Conservation (phyloP, 306 rosid genomes). For the Phaseolus lunatus region DNA sequence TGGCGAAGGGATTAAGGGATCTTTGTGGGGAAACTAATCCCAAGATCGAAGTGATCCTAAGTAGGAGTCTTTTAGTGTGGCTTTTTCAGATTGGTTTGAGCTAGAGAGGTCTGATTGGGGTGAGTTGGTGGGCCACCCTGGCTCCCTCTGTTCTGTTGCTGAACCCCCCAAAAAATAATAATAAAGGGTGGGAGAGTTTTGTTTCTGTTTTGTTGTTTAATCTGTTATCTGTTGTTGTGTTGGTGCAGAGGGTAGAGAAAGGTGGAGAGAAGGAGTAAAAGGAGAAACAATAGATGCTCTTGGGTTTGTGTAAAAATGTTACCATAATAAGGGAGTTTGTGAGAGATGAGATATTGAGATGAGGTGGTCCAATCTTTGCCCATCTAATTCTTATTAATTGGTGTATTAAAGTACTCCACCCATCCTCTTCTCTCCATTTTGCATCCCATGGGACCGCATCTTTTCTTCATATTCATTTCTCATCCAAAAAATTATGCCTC, state of each 20-base stretch:
- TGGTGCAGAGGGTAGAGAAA: not conserved
- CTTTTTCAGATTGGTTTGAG: constrained; percentile 70
- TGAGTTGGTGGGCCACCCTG: constrained; percentile 41
- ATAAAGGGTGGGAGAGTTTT: constrained; percentile 28
- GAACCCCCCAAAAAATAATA: not conserved
- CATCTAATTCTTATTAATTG: constrained; percentile 76
- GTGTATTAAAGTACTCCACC: constrained; percentile 69
- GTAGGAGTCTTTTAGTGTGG: constrained; percentile 73
- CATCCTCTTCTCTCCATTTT: constrained; percentile 49
- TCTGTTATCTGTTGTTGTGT: constrained; percentile 10
- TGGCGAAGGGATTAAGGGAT: constrained; percentile 15
- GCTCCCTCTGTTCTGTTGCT: not conserved
- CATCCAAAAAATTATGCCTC: constrained; percentile 31
- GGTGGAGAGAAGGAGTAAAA: not conserved
- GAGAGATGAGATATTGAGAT: constrained; percentile 51
- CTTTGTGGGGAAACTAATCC: constrained; percentile 59
- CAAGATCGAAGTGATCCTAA: constrained; percentile 54
- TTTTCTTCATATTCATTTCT: constrained; percentile 40
- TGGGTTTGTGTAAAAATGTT: constrained; percentile 54
- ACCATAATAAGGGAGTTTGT: constrained; percentile 65
- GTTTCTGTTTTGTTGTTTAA: constrained; percentile 27
- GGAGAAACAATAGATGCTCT: constrained; percentile 53
- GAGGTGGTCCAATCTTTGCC: constrained; percentile 84
- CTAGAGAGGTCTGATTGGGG: constrained; percentile 43
- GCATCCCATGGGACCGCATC: constrained; percentile 55